A percentile compares a stretch with the other conserved stretches of the same genome.
Conservation (phyloP, 2,329 filamentous ascomycete genomes). For the Colletotrichum costaricense region DNA sequence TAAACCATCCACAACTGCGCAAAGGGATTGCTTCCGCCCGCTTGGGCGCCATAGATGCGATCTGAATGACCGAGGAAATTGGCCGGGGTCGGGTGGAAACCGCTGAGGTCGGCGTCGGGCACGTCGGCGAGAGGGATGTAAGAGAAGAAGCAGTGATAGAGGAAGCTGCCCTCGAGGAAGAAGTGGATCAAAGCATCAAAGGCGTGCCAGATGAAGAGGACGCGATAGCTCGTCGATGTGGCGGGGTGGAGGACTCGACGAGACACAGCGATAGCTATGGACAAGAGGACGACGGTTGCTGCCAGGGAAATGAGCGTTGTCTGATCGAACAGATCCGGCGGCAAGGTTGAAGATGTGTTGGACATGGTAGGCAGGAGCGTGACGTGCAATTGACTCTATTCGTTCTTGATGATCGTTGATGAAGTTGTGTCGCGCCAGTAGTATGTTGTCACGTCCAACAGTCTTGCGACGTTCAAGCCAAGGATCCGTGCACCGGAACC, state of each 20-base stretch:
- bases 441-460: neutral
- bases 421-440: neutral
- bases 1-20: slow-evolving; percentile 78
- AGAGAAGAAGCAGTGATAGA: slow-evolving; percentile 93
- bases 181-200: slow-evolving; percentile 95
- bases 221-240: slow-evolving; percentile 69
- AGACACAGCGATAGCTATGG: slow-evolving; percentile 62
- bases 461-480: neutral
- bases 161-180: slow-evolving; percentile 88
- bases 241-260: slow-evolving; percentile 57
- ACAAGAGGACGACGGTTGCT: slow-evolving; percentile 64
- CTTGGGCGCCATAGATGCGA: slow-evolving; percentile 68
- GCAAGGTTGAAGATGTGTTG: slow-evolving; percentile 46
- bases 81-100: slow-evolving; percentile 59
- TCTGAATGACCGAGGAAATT: slow-evolving; percentile 63
- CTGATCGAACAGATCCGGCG: slow-evolving; percentile 68
- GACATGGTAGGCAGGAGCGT: slow-evolving; percentile 36
- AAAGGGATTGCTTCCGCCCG: slow-evolving; percentile 63
- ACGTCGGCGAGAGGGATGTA: slow-evolving; percentile 52
- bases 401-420: neutral
- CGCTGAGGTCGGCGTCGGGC: slow-evolving; percentile 45
- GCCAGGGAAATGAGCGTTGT: slow-evolving; percentile 70
- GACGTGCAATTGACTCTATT: neutral
- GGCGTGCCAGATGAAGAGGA: slow-evolving; percentile 94
- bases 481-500: slow-evolving; percentile 15